Conservation (phyloP, 2,329 filamentous ascomycete genomes). For the Penicillium sp. region DNA sequence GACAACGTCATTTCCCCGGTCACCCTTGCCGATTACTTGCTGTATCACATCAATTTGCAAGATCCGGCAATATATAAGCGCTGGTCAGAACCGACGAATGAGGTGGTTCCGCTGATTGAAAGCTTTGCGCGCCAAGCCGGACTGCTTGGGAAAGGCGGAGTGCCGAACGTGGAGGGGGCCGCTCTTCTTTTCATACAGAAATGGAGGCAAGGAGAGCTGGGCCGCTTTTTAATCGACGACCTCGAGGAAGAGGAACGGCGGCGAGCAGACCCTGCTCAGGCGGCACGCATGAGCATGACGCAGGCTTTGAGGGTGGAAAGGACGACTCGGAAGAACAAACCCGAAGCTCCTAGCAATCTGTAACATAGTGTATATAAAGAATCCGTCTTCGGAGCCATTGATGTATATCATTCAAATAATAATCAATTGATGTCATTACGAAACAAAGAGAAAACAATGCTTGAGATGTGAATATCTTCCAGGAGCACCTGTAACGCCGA, state of each 20-base stretch:
- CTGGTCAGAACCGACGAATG: slow-evolving; percentile 73
- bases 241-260: slow-evolving; percentile 61
- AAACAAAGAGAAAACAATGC: slow-evolving; percentile 16
- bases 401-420: slow-evolving; percentile 2
- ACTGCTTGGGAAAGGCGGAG: slow-evolving; percentile 68
- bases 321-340: slow-evolving; percentile 29
- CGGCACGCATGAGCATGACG: slow-evolving; percentile 40
- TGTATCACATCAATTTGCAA: slow-evolving; percentile 74
- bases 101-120: slow-evolving; percentile 68
- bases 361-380: slow-evolving; percentile 27
- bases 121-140: slow-evolving; percentile 71
- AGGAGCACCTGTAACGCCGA: slow-evolving; percentile 26
- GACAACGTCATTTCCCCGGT: slow-evolving; percentile 75
- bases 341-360: slow-evolving; percentile 19
- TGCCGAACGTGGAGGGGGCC: slow-evolving; percentile 65
- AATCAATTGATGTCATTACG: slow-evolving; percentile 14
- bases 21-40: slow-evolving; percentile 82
- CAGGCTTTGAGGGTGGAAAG: slow-evolving; percentile 44
- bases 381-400: neutral
- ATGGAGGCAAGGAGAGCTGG: slow-evolving; percentile 74
- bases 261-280: slow-evolving; percentile 32
- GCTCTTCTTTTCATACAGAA: slow-evolving; percentile 76
- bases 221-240: slow-evolving; percentile 74
- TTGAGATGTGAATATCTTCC: slow-evolving; percentile 21
- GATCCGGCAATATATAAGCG: slow-evolving; percentile 60